Base-by-base conservation (phyloP, 2,329 filamentous ascomycete species). In the Alternaria brassicae region DNA sequence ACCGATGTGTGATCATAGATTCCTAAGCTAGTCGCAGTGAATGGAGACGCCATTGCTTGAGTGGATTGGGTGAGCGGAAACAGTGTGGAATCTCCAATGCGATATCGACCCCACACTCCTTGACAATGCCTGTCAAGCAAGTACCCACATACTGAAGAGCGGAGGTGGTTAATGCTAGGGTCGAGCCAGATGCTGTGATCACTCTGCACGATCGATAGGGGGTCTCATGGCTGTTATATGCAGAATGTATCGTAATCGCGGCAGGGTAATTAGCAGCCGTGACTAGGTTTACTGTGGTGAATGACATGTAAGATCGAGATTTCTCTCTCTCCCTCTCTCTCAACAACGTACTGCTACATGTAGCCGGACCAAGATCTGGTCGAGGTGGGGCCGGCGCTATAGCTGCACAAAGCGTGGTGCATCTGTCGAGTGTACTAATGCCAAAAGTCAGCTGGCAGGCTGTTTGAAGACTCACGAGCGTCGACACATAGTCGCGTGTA, bases 381-480 rank as follows among this genome's bases (percentile, higher is more conserved):
- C 21, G 15, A 45, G 25, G 57, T 40, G 56, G 39, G 53, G 57
- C 60, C 44, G 48, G 45, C n/a, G 44, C 25, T 51, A 50, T 27
- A 53, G 27, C 49, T 47, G 44, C 25, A 36, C 39, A 25, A 32
- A 49, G 41, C 25, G 32, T 45, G 19, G 15, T 42, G 28, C 36
- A 25, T 60, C 36, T 37, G 17, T 45, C 27, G 50, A 32, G n/a
- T 25, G 50, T 45, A 28, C 44, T 39, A 52, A 60, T 47, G 36
- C 44, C 21, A 30, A 25, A 28, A n/a, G 32, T 17, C 32, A 34
- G 21, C 42, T 48, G 21, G 28, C 34, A 36, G 51, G 36, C 39
- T 44, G 53, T 28, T 37, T 51, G 34, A 28, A 47, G 32, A 34
- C 44, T 32, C 34, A 50, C 30, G 32, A 28, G 13, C 40, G 37